Base-by-base conservation (phyloP, 148 eudicot species). In the Gaultheria prostrata region DNA sequence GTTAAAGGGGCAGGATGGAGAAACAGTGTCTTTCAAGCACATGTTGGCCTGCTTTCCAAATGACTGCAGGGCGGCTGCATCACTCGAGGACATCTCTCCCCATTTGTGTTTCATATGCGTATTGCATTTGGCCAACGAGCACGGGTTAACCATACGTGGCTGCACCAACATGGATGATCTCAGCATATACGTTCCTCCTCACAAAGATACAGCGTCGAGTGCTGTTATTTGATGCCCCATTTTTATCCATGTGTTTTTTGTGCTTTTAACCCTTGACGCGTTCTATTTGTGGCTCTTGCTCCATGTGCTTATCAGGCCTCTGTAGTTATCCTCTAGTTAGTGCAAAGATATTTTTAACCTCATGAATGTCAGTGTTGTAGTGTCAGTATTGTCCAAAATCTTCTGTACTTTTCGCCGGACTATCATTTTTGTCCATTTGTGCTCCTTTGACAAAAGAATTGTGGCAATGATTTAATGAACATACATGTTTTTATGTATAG, bases 61-160 rank as follows among this genome's bases (percentile, higher is more conserved):
- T 8, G 89, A 86, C 74, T 89, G 89, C 84, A 77, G 87, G 74
- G 90, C 90, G 24, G 89, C 90, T 63, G 82, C 88, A 46, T 74
- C 85, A 26, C 70, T 85, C 30, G 35, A 57, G 11, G 91, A 88
- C 35, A 89, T 91, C 80, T 91, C 93, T 70, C 90, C 93, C 61
- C 93, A 91, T 74, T 83, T 91, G 87, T 91, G 93, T 80, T 91
- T 91, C 74, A 91, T 91, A 32, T 91, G 93, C 80, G 76, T 91
- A 30, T 73, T 91, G 81, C 93, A 91, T 89, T 56, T 89, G 69
- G 93, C 93, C 8, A 91, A 91, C 45, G 93, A 91, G 84, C 91
- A 88, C 15, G 91, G 89, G 7, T 54, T 91, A 82, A 76, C 61
- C 82, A 91, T 91, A 49, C 84, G 78, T 61, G 93, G 90, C 53